Percentiles rank a stretch among this genome's conserved stretches.
Conservation (phyloP, 371 early-diverging fungal genomes). For the Amoeboaphelidium occidentale region DNA sequence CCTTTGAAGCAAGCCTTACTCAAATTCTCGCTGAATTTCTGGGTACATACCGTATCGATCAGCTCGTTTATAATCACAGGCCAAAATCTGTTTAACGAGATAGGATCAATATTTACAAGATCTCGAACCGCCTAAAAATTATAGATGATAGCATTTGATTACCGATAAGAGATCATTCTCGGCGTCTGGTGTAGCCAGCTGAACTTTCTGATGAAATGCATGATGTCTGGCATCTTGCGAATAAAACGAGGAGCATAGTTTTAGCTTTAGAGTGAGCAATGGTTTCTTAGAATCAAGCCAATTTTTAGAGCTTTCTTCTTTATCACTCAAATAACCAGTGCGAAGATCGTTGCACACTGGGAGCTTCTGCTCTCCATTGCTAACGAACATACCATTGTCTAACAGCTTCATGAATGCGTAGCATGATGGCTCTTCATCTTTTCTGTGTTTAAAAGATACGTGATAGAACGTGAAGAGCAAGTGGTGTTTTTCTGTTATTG, state of each 20-base stretch:
- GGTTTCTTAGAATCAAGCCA: not conserved
- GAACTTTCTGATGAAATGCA: too few relatives aligned
- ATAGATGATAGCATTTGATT: too few relatives aligned
- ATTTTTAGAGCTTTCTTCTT: not conserved
- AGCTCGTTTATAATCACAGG: not conserved
- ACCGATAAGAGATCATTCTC: too few relatives aligned
- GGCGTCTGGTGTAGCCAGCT: too few relatives aligned
- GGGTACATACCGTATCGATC: not conserved
- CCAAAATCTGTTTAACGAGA: not conserved
- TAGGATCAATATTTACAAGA: not conserved
- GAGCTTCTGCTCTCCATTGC: not conserved
- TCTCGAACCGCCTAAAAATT: not conserved
- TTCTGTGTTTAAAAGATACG: not conserved
- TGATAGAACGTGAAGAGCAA: not conserved
- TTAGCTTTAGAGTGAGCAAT: not conserved
- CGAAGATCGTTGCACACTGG: not conserved
- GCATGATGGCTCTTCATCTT: not conserved
- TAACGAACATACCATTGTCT: not conserved
- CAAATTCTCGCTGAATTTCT: not conserved
- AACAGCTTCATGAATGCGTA: not conserved
- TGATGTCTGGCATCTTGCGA: not conserved
- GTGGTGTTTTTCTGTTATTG: not conserved
- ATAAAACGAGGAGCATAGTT: not conserved
- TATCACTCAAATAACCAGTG: not conserved
- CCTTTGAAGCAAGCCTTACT: not conserved